Evolutionary conservation across 2,329 filamentous ascomycete species (phyloP).

Genomic region (Metarhizium brunneum): DNA sequence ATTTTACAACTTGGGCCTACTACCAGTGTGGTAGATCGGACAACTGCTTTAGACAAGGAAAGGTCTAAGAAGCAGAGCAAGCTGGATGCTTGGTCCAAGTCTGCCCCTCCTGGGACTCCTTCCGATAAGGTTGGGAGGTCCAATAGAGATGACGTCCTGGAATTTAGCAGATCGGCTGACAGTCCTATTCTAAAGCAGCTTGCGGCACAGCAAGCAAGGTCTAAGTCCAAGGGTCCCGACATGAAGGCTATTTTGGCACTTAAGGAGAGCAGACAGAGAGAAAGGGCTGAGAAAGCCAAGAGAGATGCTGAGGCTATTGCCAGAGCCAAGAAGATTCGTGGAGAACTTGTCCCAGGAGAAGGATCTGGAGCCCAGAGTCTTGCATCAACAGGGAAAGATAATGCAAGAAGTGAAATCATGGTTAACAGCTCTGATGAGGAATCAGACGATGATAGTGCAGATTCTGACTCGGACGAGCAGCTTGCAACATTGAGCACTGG

Average conservation of each 20-base stretch:
- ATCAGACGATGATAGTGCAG: conserved; percentile 56
- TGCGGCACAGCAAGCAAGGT: conserved; percentile 26
- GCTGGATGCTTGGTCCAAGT: conserved; percentile 54
- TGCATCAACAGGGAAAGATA: conserved; percentile 68
- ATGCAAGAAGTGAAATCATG: conserved; percentile 82
- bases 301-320: conserved; percentile 65
- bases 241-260: conserved; percentile 36
- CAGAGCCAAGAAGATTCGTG: conserved; percentile 44
- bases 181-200: conserved; percentile 38
- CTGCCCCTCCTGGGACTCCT: conserved; percentile 22
- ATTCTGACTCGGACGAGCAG: conserved; percentile 41
- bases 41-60: conserved; percentile 17
- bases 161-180: conserved; percentile 37
- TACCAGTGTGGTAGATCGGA: conserved; percentile 13
- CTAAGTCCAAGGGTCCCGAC: conserved; percentile 22
- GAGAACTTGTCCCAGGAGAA: conserved; percentile 46
- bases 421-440: conserved; percentile 74
- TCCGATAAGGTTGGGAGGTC: conserved; percentile 19
- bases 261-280: conserved; percentile 63
- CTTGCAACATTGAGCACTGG: conserved; percentile 39
- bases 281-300: conserved; percentile 64
- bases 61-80: conserved; percentile 46
- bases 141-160: conserved; percentile 37
- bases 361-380: conserved; percentile 70
- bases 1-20: conserved; percentile 32